Base-by-base conservation (phyloP, 164 flowering plant genomes). In the Kalanchoe fedtschenkoi region DNA sequence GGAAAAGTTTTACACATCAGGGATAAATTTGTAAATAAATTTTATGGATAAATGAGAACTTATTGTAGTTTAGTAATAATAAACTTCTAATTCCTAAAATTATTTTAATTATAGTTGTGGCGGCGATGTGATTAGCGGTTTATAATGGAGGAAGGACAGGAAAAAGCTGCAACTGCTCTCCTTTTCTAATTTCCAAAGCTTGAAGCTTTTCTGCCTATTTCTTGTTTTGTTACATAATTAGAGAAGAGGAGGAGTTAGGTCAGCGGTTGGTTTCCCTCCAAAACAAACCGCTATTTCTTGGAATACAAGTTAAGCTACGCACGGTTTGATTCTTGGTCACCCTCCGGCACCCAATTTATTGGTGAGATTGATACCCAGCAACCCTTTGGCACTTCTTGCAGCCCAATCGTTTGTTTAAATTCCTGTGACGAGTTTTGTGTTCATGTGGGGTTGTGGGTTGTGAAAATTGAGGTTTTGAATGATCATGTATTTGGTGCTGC, bases 251-350 rank as follows among this genome's bases (percentile, higher is more conserved):
- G 66, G 71, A 71, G 82, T 84, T 82, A 77, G 87, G 92, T 84
- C 84, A 83, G 72, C 80, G 58, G 83, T 82, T 77, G 62, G 70
- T 69, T 73, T 71, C 71, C 65, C 59, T 65, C 53, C 62, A 51
- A 24, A 51, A 26, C 71, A 55, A 65, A 62, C 46, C 34, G 47
- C 42, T 53, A 78, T 80, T 78, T 68, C 91, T 85, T 87, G 68
- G 66, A 74, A 70, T 65, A 68, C 65, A 89, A 82, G 93, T 79
- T 83, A 84, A 73, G 71, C 68, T 58, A n/a, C 41, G 19, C 30
- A 33, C 22, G 44, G 83, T 82, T 81, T 63, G 89, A 71, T 87
- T 85, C 66, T 77, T 78, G 85, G 96, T 83, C 93, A 77, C 91
- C 88, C 82, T 89, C 96, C 81, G 63, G 63, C 72, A 68, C 77